These are phyloP conservation scores for Kewa caespitosa DNA, from an alignment of 179 eudicot species.

Conservation along the genomic window DNA sequence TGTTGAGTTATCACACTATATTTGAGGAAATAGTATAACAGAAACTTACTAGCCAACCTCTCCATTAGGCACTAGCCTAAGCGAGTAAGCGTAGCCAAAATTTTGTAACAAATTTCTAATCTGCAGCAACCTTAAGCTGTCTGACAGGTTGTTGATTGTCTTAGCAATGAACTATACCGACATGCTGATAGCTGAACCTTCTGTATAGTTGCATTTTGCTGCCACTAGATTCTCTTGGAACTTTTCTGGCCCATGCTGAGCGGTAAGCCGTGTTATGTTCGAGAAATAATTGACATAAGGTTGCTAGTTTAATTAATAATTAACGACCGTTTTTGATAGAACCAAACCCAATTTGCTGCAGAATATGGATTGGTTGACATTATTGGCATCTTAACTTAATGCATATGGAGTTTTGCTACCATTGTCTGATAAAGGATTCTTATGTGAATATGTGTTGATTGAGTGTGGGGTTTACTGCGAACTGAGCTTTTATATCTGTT, in stretches of 20 bases:
- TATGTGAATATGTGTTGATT: slow-evolving; percentile 1
- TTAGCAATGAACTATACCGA: not conserved
- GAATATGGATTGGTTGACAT: slow-evolving; percentile 16
- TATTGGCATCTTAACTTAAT: slow-evolving; percentile 20
- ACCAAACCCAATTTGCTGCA: slow-evolving; percentile 1
- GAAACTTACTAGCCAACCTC: no score
- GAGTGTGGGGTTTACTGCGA: slow-evolving; percentile 12
- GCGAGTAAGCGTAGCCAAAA: not conserved
- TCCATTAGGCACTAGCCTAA: no score
- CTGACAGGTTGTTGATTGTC: not conserved
- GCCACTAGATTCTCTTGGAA: slow-evolving; percentile 4
- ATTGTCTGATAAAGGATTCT: slow-evolving; percentile 16
- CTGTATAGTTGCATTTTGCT: slow-evolving; percentile 19
- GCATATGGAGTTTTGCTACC: slow-evolving; percentile 14
- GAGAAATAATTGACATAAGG: not conserved
- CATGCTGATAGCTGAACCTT: not conserved
- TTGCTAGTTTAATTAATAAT: not conserved
- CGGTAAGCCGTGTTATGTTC: not conserved
- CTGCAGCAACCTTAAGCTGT: slow-evolving; percentile 10
- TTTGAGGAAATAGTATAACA: no score
- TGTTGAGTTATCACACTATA: no score
- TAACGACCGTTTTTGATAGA: not conserved
- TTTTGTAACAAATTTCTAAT: not conserved
- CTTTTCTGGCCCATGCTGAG: slow-evolving; percentile 8
- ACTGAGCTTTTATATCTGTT: not conserved